Evolutionary conservation across 2,329 filamentous ascomycete species (phyloP), one percentile per base, ranked within the genome.

Genomic region (Calcarisporium arbuscula): DNA sequence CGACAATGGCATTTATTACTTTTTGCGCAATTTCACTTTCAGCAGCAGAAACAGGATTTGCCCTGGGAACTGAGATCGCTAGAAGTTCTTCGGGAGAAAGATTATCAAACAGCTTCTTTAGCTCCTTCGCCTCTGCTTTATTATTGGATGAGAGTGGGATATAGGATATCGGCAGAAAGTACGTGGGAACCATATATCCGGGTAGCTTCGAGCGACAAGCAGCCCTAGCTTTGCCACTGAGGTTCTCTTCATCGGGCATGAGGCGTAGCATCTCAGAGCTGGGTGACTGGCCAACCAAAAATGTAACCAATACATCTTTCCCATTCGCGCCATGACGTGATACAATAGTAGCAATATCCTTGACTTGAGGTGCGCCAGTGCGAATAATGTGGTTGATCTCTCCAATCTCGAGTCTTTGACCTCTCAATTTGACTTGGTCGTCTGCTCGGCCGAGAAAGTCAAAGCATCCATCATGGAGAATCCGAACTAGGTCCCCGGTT

Each of bases 351-450:
- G 79, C 78, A 0, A 85, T 79, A 46, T 94, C 85, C 11, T 72
- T 65, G 8, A 92, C 61, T 1, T 62, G 62, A 0, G 56, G 42
- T 1, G 76, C 68, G 0, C 74, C 73, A 15, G 72, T 65, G 30
- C 77, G 79, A 47, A 95, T 86, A 8, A 83, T 76, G 31, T 89
- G 80, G 47, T 94, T 92, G 56, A 95, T 94, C 61, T 96, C 89
- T 1, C 82, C 85, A 40, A 94, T 82, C 51, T 96, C 90, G 1
- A 96, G 70, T 11, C 89, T 72, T 54, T 95, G 89, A 0, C 89
- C 89, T 9, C 90, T 78, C 4, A 95, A 70, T 55, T 96, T 96
- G 42, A 95, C 81, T 58, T 96, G 89, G 36, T 94, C 87, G 52
- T 96, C 90, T 6, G 82, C 83, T 11, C 90, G 77, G 4, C 90